Base-by-base conservation (phyloP, 495 filamentous ascomycete genomes). In the Polyplosphaeria fusca region DNA sequence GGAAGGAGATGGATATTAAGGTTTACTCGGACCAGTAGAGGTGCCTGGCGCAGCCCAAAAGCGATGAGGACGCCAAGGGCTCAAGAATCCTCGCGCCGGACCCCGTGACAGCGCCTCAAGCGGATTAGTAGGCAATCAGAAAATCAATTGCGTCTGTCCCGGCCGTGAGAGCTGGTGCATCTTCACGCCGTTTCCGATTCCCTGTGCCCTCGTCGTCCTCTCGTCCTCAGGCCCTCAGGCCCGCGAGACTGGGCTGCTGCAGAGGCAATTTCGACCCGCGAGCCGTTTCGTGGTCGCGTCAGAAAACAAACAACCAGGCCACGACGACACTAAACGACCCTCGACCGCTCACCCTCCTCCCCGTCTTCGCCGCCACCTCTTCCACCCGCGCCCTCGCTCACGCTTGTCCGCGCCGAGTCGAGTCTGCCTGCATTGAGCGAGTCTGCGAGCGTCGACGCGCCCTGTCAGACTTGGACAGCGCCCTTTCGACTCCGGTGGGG, bases 401-500 rank as follows among this genome's bases (percentile, higher is more conserved):
- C 47, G 18, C 2, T 12, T 20, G 16, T 22, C 47, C 19, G 30
- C 12, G 3, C 22, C 16, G 35, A 7, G 13, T 19, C 11, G 16
- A 11, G 14, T 35, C 30, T 35, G 14, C 14, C 14, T 14, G 14
- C 7, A 35, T 7, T 35, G 7, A 14, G 30, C 30, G 7, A 35
- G 30, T 7, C 7, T 7, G 14, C 30, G 7, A 35, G 30, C 30
- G 7, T 35, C 7, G 4, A 7, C 27, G 23, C 28, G 19, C 16
- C 19, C 5, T 26, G 25, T n/a, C 45, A 3, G 27, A 9, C 32
- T 37, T 9, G n/a, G 32, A n/a, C 32, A n/a, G n/a, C 40, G 5
- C 13, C 40, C 19, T 16, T 43, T 48, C 30, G 41, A 30, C 30
- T 40, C 54, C 45, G 43, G 54, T 37, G 54, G 54, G 54, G 54